A percentile compares a stretch with the other conserved stretches of the same genome.
phyloP scores from a whole-genome alignment of 73 alveolate species.

The Stentor roeselii region DNA sequence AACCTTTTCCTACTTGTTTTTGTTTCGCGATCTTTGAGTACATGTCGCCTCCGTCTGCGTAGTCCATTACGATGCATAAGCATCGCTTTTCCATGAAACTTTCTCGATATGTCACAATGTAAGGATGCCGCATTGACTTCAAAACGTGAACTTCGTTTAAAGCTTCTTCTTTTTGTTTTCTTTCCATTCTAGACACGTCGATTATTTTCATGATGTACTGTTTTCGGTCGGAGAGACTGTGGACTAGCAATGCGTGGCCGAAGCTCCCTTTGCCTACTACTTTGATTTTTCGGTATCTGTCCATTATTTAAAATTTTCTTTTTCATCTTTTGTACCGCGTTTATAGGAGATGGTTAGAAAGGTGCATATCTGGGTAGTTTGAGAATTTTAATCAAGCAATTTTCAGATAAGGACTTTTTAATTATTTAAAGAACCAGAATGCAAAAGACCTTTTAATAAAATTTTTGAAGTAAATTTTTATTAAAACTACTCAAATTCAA shows the following conservation, averaged over 20 bases:
- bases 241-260: slow-evolving; percentile 91
- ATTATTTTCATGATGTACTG: slow-evolving; percentile 80
- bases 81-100: slow-evolving; percentile 85
- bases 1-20: slow-evolving; percentile 66
- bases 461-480: no score
- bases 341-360: no score
- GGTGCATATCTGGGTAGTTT: no score
- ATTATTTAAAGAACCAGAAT: no score
- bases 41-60: slow-evolving; percentile 98
- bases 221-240: slow-evolving; percentile 60
- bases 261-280: slow-evolving; percentile 85
- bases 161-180: slow-evolving; percentile 82
- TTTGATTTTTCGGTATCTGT: slow-evolving; percentile 50
- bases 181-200: slow-evolving; percentile 83
- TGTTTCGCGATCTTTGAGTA: slow-evolving; percentile 87
- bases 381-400: no score
- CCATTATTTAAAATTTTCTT: slow-evolving; percentile 35
- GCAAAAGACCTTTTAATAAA: no score
- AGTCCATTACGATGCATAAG: slow-evolving; percentile 97
- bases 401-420: no score
- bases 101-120: slow-evolving; percentile 88
- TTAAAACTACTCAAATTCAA: no score
- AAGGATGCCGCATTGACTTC: slow-evolving; percentile 89
- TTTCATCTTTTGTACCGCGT: slow-evolving; percentile 13
- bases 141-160: slow-evolving; percentile 87